Percentiles rank a stretch among this genome's conserved stretches.
Conservation (phyloP, 2,329 filamentous ascomycete species). For the Alternaria ventricosa region DNA sequence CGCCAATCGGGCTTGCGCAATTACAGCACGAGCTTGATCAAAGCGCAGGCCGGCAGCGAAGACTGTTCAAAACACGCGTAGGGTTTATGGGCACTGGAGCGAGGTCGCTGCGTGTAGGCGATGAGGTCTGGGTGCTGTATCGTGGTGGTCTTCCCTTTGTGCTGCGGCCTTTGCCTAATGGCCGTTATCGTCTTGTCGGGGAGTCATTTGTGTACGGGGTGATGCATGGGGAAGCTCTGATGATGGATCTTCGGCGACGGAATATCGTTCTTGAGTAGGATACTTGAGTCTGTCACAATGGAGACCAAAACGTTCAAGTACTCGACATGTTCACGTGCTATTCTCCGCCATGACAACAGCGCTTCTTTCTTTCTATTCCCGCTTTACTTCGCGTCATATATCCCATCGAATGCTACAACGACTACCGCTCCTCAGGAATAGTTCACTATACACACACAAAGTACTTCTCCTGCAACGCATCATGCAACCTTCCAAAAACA, state of each 20-base stretch:
- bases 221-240: constrained; percentile 30
- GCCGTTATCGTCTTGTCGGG: constrained; percentile 27
- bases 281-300: not conserved
- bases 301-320: not conserved
- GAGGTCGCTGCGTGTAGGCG: constrained; percentile 23
- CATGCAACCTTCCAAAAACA: constrained; percentile 58
- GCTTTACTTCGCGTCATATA: not conserved
- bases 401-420: not conserved
- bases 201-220: constrained; percentile 36
- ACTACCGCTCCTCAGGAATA: not conserved
- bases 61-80: constrained; percentile 27
- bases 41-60: constrained; percentile 26
- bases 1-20: constrained; percentile 33
- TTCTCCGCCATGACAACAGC: not conserved
- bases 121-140: constrained; percentile 31
- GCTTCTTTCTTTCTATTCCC: not conserved
- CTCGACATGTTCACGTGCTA: not conserved
- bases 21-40: constrained; percentile 38
- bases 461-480: constrained; percentile 47
- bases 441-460: constrained; percentile 11
- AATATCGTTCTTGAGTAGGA: constrained; percentile 22
- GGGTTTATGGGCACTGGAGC: constrained; percentile 32
- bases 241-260: constrained; percentile 12
- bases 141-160: constrained; percentile 24
- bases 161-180: constrained; percentile 21